Conservation (phyloP, 164 flowering plant genomes). For the Stephania cephalantha region DNA sequence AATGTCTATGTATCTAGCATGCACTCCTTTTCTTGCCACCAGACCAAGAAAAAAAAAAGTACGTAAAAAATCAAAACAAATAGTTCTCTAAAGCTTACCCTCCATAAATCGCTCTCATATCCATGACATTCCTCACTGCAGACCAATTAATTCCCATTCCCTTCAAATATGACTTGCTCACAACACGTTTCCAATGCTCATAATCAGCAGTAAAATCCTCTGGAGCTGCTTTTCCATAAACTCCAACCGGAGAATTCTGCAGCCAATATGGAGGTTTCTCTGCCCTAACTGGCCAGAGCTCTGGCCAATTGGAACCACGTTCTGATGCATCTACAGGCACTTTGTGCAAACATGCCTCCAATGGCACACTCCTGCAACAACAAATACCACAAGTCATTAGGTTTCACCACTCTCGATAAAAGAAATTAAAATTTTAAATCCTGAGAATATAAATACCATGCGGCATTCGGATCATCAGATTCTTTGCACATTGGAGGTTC, state of each 20-base stretch:
- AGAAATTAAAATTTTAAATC: not conserved
- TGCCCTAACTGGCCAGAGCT: constrained; percentile 75
- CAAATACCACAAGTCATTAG: not conserved
- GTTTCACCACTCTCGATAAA: not conserved
- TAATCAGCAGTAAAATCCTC: constrained; percentile 74
- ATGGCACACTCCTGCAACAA: constrained; percentile 63
- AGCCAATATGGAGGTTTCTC: constrained; percentile 74
- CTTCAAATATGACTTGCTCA: constrained; percentile 59
- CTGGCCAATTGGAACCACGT: constrained; percentile 90
- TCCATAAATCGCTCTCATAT: constrained; percentile 97
- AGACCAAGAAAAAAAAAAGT: no score
- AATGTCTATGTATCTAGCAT: no score
- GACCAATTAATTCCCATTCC: constrained; percentile 87
- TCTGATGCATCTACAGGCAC: constrained; percentile 45
- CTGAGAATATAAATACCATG: constrained; percentile 43
- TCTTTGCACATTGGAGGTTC: constrained; percentile 68
- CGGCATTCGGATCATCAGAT: constrained; percentile 72
- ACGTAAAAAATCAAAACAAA: not conserved
- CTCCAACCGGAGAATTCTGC: constrained; percentile 69
- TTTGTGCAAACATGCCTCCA: constrained; percentile 86
- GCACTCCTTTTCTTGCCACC: no score
- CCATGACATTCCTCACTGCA: constrained; percentile 87
- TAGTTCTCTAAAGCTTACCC: constrained; percentile 55
- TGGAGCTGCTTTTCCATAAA: constrained; percentile 89
- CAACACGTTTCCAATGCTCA: constrained; percentile 88